Evolutionary conservation across 306 rosid genomes (phyloP).

Genomic region (Trifolium fragiferum): DNA sequence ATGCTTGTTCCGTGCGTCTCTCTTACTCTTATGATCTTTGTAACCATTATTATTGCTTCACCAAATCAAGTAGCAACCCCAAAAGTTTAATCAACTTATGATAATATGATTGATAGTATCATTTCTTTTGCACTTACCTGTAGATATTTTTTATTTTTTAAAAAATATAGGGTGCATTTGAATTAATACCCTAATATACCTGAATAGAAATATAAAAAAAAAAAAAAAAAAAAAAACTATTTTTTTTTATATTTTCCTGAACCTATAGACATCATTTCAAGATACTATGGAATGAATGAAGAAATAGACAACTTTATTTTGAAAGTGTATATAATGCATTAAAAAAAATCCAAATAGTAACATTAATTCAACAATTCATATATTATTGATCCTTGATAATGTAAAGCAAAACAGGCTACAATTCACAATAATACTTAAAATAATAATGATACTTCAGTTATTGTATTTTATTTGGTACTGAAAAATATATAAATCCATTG

Average conservation of each 20-base stretch:
- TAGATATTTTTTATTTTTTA: too few relatives aligned
- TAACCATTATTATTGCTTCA: too few relatives aligned
- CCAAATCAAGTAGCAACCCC: background rate
- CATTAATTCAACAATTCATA: background rate
- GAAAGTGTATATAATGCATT: background rate
- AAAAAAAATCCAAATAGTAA: background rate
- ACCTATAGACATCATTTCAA: background rate
- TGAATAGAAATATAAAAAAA: too few relatives aligned
- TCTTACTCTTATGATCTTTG: background rate
- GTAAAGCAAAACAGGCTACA: background rate
- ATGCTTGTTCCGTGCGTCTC: background rate
- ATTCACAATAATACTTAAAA: background rate
- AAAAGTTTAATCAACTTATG: background rate
- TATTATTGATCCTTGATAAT: background rate
- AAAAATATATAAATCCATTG: background rate
- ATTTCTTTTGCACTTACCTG: too few relatives aligned
- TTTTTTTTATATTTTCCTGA: background rate
- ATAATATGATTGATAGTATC: too few relatives aligned
- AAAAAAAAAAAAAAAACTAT: too few relatives aligned
- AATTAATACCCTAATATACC: too few relatives aligned
- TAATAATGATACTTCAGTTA: background rate
- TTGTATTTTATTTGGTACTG: constrained; percentile 1
- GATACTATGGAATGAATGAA: background rate
- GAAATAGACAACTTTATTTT: background rate
- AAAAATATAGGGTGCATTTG: too few relatives aligned